A percentile compares a stretch with the other conserved stretches of the same genome.
phyloP scores from a whole-genome alignment of 2,329 filamentous ascomycete species.

The Penicillium olsonii region DNA sequence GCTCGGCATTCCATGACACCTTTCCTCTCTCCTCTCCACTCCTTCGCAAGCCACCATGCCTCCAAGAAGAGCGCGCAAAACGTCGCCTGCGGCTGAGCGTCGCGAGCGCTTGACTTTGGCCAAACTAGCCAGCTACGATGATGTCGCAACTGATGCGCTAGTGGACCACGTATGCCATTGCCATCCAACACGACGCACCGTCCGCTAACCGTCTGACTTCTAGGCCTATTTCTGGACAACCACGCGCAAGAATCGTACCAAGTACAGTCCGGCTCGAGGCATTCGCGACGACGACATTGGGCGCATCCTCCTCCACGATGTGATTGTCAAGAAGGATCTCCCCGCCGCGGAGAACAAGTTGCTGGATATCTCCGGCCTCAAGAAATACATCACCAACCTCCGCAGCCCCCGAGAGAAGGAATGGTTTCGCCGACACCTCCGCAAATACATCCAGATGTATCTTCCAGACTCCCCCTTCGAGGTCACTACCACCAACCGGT shows the following conservation, averaged over 20 bases:
- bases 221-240: slow-evolving; percentile 96
- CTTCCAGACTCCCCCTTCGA: slow-evolving; percentile 93
- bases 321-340: slow-evolving; percentile 74
- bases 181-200: background rate
- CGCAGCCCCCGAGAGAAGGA: slow-evolving; percentile 77
- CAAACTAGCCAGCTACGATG: slow-evolving; percentile 90
- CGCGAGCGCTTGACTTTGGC: slow-evolving; percentile 78
- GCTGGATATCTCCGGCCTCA: slow-evolving; percentile 70
- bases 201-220: slow-evolving; percentile 20
- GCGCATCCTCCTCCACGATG: slow-evolving; percentile 61
- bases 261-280: slow-evolving; percentile 81
- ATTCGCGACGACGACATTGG: slow-evolving; percentile 67
- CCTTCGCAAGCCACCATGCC: slow-evolving; percentile 29
- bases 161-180: slow-evolving; percentile 79
- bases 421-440: slow-evolving; percentile 81
- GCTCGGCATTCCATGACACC: slow-evolving; percentile 13
- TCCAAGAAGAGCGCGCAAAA: slow-evolving; percentile 37
- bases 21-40: background rate
- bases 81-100: slow-evolving; percentile 33
- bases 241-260: slow-evolving; percentile 89
- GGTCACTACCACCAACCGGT: slow-evolving; percentile 89
- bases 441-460: slow-evolving; percentile 91
- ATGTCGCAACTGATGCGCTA: slow-evolving; percentile 90
- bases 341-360: slow-evolving; percentile 70
- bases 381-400: slow-evolving; percentile 68